A percentile compares a stretch with the other conserved stretches of the same genome.
Conservation (phyloP, 78 protist genomes). For the Tieghemostelium lacteum region DNA sequence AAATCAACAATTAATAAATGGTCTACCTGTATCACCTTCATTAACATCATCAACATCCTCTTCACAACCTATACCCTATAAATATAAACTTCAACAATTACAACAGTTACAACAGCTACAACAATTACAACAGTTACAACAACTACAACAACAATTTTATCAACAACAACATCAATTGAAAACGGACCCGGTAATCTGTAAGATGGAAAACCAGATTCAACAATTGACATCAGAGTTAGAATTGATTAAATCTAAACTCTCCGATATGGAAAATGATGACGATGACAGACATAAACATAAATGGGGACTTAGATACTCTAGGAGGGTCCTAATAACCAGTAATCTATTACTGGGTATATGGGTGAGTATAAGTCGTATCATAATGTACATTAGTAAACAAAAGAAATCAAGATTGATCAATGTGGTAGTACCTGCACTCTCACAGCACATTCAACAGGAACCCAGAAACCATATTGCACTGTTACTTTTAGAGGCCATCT, state of each 20-base stretch:
- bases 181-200: neutral
- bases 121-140: neutral
- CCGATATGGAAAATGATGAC: conserved; percentile 49
- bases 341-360: conserved; percentile 65
- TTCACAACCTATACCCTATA: neutral
- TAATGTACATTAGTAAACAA: conserved; percentile 74
- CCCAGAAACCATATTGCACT: conserved; percentile 29
- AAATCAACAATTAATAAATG: neutral
- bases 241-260: conserved; percentile 16
- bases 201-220: conserved; percentile 19
- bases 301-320: conserved; percentile 62
- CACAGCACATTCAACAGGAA: conserved; percentile 17
- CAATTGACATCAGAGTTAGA: conserved; percentile 19
- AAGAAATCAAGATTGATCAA: conserved; percentile 57
- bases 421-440: conserved; percentile 39
- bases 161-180: neutral
- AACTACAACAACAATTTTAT: neutral
- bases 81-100: neutral
- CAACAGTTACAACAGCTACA: neutral
- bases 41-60: neutral
- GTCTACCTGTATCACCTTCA: neutral
- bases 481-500: conserved; percentile 46
- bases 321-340: conserved; percentile 36
- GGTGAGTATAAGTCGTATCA: conserved; percentile 46
- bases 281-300: conserved; percentile 26